These are phyloP conservation scores for Pythium brassicae DNA, from an alignment of 352 stramenopile species.

Conservation along the genomic window DNA sequence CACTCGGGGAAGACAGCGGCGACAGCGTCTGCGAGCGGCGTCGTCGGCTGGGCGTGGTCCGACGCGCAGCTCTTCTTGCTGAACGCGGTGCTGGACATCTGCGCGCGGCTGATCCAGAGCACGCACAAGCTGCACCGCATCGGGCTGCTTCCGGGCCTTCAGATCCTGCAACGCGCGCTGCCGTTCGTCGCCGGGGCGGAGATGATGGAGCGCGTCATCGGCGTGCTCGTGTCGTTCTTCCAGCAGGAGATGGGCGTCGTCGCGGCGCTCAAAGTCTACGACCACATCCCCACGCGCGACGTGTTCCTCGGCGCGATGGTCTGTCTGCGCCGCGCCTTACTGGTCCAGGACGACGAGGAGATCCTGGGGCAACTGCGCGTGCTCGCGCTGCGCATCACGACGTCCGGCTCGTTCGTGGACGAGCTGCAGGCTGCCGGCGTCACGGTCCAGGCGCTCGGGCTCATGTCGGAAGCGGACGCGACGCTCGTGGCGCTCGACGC, in stretches of 20 bases:
- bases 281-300: constrained; percentile 58
- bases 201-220: constrained; percentile 55
- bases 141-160: constrained; percentile 59
- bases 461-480: constrained; percentile 51
- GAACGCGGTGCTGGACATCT: constrained; percentile 71
- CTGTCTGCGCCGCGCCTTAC: constrained; percentile 56
- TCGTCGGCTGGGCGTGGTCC: constrained; percentile 31
- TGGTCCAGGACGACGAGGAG: constrained; percentile 39
- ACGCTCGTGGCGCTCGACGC: constrained; percentile 53
- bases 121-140: constrained; percentile 75
- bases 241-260: constrained; percentile 73
- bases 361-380: constrained; percentile 38
- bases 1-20: neutral
- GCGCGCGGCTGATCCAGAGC: constrained; percentile 63
- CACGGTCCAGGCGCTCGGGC: constrained; percentile 46
- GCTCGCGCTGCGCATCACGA: constrained; percentile 64
- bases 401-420: constrained; percentile 68
- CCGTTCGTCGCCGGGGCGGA: constrained; percentile 28
- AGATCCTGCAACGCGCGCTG: constrained; percentile 59
- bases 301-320: constrained; percentile 77
- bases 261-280: constrained; percentile 62
- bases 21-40: constrained; percentile 10
- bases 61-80: constrained; percentile 67
- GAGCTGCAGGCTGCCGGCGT: constrained; percentile 49
- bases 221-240: constrained; percentile 58